Evolutionary conservation across 2,329 filamentous ascomycete genomes (phyloP).

Genomic region (Raffaelea ambrosiae): DNA sequence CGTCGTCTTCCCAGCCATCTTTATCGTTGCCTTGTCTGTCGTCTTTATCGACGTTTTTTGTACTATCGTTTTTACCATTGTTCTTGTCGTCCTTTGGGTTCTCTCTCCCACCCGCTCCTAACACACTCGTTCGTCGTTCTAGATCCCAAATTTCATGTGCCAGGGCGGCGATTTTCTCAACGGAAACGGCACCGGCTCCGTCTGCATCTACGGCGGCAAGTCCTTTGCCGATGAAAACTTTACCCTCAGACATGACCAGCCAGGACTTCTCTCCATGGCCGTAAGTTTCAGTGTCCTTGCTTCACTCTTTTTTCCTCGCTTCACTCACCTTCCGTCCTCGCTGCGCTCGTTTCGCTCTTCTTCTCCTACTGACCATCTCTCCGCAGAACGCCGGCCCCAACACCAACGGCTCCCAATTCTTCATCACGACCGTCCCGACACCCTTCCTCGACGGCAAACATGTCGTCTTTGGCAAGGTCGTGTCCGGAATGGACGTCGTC

Average conservation of each 20-base stretch:
- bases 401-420: conserved; percentile 94
- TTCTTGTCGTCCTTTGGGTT: too few relatives aligned
- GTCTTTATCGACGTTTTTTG: too few relatives aligned
- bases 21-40: too few relatives aligned
- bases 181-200: conserved; percentile 82
- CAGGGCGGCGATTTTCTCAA: conserved; percentile 91
- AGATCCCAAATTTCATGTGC: conserved; percentile 97
- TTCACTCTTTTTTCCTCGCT: too few relatives aligned
- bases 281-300: conserved; percentile 50
- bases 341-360: background rate
- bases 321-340: background rate
- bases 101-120: too few relatives aligned
- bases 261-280: conserved; percentile 87
- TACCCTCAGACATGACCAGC: conserved; percentile 63
- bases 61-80: too few relatives aligned
- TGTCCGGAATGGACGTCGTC: conserved; percentile 85
- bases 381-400: conserved; percentile 77
- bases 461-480: conserved; percentile 87
- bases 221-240: conserved; percentile 92
- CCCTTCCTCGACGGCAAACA: conserved; percentile 90
- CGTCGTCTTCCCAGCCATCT: too few relatives aligned
- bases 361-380: too few relatives aligned
- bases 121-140: too few relatives aligned
- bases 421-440: conserved; percentile 84
- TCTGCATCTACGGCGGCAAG: conserved; percentile 77